Evolutionary conservation across 352 stramenopile species (phyloP).

Genomic region (Phytophthora sp.): DNA sequence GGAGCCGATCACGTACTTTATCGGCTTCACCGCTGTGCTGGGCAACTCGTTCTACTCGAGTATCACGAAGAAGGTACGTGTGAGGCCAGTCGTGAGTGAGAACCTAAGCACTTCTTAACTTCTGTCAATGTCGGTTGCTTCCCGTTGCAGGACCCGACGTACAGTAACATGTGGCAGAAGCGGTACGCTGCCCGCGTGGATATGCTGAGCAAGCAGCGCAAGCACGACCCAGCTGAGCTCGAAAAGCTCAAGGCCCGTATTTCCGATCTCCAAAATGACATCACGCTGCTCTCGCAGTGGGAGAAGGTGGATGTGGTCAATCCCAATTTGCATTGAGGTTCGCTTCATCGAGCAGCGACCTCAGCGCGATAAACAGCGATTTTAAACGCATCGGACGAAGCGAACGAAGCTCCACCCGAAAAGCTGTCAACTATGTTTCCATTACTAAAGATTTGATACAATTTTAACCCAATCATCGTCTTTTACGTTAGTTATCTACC

Average conservation of each 20-base stretch:
- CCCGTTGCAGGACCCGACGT: constrained; percentile 65
- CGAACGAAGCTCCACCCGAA: constrained; percentile 29
- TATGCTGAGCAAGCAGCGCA: constrained; percentile 57
- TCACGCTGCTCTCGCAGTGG: constrained; percentile 61
- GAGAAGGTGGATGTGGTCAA: constrained; percentile 42
- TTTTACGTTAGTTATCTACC: too few relatives aligned
- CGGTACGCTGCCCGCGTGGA: constrained; percentile 57
- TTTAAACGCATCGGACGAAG: constrained; percentile 9
- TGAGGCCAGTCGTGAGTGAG: background rate
- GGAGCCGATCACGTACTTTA: constrained; percentile 92
- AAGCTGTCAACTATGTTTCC: too few relatives aligned
- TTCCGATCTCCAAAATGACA: constrained; percentile 63
- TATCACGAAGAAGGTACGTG: constrained; percentile 70
- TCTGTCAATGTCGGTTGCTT: background rate
- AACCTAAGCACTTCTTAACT: background rate
- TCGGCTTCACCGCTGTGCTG: constrained; percentile 86
- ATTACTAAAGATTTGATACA: constrained; percentile 15
- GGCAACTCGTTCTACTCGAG: constrained; percentile 84
- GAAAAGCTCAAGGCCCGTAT: constrained; percentile 54
- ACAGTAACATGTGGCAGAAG: constrained; percentile 87
- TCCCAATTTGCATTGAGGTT: constrained; percentile 15
- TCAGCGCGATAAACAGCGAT: background rate
- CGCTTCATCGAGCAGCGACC: constrained; percentile 3
- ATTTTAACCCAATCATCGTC: constrained; percentile 18
- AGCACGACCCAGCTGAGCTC: constrained; percentile 52